phyloP scores from a whole-genome alignment of 192 early-diverging fungal species.

The Funneliformis mosseae region DNA sequence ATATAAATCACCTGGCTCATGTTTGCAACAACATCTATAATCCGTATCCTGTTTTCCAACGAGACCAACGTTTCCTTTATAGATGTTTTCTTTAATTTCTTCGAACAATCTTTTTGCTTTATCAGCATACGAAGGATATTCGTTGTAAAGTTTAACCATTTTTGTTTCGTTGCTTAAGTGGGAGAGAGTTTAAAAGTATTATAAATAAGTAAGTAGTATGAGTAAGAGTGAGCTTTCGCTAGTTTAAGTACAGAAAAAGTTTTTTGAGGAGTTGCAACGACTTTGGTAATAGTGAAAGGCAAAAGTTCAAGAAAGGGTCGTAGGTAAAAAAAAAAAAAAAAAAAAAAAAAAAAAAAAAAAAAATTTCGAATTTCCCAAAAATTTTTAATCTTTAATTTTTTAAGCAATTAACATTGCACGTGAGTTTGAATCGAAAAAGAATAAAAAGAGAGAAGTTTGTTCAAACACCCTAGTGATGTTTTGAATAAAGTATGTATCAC shows the following conservation, averaged over 20 bases:
- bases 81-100: conserved; percentile 2
- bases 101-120: conserved; percentile 7
- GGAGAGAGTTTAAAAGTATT: neutral
- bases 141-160: neutral
- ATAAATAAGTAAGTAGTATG: neutral
- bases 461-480: neutral
- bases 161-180: neutral
- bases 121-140: neutral
- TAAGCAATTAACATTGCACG: neutral
- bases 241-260: neutral
- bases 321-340: too few relatives aligned
- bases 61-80: neutral
- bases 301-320: neutral
- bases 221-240: neutral
- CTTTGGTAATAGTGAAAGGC: neutral
- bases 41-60: neutral
- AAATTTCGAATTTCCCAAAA: neutral
- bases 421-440: neutral
- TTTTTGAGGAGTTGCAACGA: neutral
- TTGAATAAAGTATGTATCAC: neutral
- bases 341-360: too few relatives aligned
- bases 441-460: too few relatives aligned
- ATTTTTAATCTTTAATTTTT: neutral
- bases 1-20: neutral
- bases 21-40: conserved; percentile 8